Percentiles rank a stretch among this genome's conserved stretches.
Conservation (phyloP, 768 basidiomycete genomes). For the Tulasnella sp. region DNA sequence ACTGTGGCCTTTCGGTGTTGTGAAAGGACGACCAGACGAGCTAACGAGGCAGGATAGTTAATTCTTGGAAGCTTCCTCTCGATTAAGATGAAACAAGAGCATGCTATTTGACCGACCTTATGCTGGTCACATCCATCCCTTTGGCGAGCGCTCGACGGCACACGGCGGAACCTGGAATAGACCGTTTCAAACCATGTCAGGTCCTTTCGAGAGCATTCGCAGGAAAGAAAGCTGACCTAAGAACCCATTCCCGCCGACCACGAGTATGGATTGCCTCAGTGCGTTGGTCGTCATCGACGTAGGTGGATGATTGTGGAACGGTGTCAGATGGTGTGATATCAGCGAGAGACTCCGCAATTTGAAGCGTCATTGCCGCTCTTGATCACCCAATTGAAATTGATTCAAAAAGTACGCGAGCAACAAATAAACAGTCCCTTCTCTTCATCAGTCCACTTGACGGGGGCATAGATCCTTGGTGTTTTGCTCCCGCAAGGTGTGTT, state of each 20-base stretch:
- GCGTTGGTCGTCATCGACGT: not conserved
- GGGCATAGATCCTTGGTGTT: too few species aligned
- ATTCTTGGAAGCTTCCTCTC: not conserved
- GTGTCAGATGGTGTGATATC: not conserved
- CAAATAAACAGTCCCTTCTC: too few species aligned
- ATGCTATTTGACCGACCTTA: slow-evolving; percentile 46
- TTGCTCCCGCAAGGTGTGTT: too few species aligned
- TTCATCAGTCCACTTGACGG: too few species aligned
- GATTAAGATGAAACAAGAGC: slow-evolving; percentile 7
- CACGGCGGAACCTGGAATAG: slow-evolving; percentile 69
- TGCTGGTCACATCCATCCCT: slow-evolving; percentile 79
- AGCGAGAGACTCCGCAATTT: too few species aligned
- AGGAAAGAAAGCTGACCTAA: slow-evolving; percentile 46
- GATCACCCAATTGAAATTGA: too few species aligned
- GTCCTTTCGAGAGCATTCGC: not conserved
- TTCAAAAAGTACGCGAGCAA: too few species aligned
- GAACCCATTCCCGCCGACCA: slow-evolving; percentile 98
- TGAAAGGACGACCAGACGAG: slow-evolving; percentile 76
- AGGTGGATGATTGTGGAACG: not conserved
- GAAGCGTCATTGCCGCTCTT: too few species aligned
- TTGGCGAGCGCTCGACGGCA: slow-evolving; percentile 77
- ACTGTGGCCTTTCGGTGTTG: slow-evolving; percentile 77
- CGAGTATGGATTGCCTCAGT: slow-evolving; percentile 42
- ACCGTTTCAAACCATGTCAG: not conserved
- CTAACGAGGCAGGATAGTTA: slow-evolving; percentile 30